Percentiles rank a stretch among this genome's conserved stretches.
Conservation (phyloP, 345 rosid species). For the Nasturtium officinale region DNA sequence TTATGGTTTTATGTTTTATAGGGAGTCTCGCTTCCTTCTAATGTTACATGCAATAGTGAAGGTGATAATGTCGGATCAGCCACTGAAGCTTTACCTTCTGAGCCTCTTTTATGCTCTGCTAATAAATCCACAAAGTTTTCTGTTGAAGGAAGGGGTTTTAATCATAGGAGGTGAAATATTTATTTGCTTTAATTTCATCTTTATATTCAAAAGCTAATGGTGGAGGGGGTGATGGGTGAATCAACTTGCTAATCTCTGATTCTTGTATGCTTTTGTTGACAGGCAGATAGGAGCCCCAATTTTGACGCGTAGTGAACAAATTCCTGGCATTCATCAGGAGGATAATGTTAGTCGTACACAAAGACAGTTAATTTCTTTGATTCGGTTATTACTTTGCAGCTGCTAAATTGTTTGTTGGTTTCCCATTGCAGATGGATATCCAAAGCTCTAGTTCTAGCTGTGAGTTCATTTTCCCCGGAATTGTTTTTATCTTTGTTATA, state of each 20-base stretch:
- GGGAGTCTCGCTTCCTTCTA: conserved; percentile 65
- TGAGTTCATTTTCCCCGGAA: conserved; percentile 44
- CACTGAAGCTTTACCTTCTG: conserved; percentile 38
- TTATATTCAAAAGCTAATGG: neutral
- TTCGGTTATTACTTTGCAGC: conserved; percentile 8
- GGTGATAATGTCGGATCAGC: conserved; percentile 54
- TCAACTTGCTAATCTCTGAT: conserved; percentile 29
- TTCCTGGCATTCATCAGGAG: conserved; percentile 39
- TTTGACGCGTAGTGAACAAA: conserved; percentile 42
- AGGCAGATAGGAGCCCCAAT: conserved; percentile 55
- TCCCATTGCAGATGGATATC: conserved; percentile 55
- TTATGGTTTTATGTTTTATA: conserved; percentile 32
- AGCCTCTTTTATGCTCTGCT: conserved; percentile 28
- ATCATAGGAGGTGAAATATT: conserved; percentile 52
- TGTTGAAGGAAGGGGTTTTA: conserved; percentile 42
- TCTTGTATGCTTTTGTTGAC: conserved; percentile 44
- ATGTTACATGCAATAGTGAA: conserved; percentile 45
- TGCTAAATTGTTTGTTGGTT: conserved; percentile 25
- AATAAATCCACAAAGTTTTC: conserved; percentile 30
- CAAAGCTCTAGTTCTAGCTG: conserved; percentile 50
- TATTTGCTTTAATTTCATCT: neutral
- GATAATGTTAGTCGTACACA: conserved; percentile 43
- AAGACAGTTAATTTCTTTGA: neutral
- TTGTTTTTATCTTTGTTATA: neutral
- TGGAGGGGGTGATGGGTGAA: conserved; percentile 3